Conservation (phyloP, 352 stramenopile genomes). For the Phytophthora sp. region DNA sequence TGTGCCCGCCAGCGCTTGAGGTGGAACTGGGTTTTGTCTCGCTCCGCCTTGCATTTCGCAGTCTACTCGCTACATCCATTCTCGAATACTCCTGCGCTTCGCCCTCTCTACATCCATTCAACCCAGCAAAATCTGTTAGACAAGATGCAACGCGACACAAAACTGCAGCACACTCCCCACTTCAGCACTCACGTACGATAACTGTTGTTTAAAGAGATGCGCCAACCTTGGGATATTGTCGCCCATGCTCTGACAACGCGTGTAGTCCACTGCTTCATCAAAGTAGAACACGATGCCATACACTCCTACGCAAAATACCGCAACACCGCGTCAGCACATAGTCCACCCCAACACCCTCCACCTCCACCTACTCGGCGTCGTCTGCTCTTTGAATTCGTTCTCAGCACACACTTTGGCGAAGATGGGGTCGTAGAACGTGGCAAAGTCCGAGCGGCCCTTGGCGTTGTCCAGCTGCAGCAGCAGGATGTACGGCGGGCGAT, state of each 20-base stretch:
- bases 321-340: too few species aligned
- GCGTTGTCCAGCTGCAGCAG: conserved; percentile 52
- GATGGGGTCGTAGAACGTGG: conserved; percentile 63
- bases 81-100: conserved; percentile 23
- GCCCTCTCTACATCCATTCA: conserved; percentile 20
- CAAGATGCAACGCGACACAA: background rate
- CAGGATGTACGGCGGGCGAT: conserved; percentile 55
- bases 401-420: conserved; percentile 47
- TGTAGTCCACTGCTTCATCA: conserved; percentile 64
- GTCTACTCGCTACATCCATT: conserved; percentile 6
- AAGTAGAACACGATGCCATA: conserved; percentile 75
- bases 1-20: background rate
- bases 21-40: conserved; percentile 10
- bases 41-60: background rate
- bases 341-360: too few species aligned
- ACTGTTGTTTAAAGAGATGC: conserved; percentile 34
- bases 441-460: conserved; percentile 39
- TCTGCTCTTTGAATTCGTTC: conserved; percentile 18
- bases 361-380: conserved; percentile 47
- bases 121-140: background rate
- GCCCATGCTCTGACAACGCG: conserved; percentile 63
- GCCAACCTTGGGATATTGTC: conserved; percentile 45
- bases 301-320: conserved; percentile 41
- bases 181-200: conserved; percentile 42
- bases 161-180: background rate